Conservation (phyloP, 768 basidiomycete species). For the Rhodocollybia butyracea region DNA sequence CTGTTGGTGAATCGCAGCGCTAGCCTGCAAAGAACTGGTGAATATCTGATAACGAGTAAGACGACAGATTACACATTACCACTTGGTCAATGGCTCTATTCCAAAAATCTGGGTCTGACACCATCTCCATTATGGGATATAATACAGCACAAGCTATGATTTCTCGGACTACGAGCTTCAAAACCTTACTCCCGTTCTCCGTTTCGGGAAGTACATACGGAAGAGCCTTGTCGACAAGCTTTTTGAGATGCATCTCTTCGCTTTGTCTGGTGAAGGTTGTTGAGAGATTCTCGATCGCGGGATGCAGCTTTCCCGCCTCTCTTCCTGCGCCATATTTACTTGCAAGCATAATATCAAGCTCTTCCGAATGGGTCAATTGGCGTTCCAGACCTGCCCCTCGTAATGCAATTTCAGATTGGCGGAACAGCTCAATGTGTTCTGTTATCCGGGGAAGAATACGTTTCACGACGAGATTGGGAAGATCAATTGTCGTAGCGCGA, state of each 20-base stretch:
- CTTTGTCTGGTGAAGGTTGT: slow-evolving; percentile 87
- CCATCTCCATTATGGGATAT: slow-evolving; percentile 87
- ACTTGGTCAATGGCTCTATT: slow-evolving; percentile 90
- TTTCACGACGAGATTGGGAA: slow-evolving; percentile 74
- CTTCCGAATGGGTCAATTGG: slow-evolving; percentile 83
- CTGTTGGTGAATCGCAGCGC: slow-evolving; percentile 52
- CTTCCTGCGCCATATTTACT: slow-evolving; percentile 68
- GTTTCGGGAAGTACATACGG: slow-evolving; percentile 72
- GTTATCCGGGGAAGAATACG: slow-evolving; percentile 88
- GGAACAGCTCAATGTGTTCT: slow-evolving; percentile 84
- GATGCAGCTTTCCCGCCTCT: slow-evolving; percentile 67
- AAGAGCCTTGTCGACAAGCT: slow-evolving; percentile 67
- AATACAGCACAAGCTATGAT: slow-evolving; percentile 79
- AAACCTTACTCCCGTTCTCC: slow-evolving; percentile 66
- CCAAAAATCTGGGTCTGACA: slow-evolving; percentile 97
- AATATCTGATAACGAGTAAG: not conserved
- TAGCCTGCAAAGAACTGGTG: slow-evolving; percentile 31
- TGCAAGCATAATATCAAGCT: slow-evolving; percentile 83
- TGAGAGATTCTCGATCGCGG: slow-evolving; percentile 84
- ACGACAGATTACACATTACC: slow-evolving; percentile 49
- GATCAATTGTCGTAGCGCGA: slow-evolving; percentile 59
- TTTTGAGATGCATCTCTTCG: slow-evolving; percentile 81
- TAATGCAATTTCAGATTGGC: slow-evolving; percentile 82
- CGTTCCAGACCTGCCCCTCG: slow-evolving; percentile 82
- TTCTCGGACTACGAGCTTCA: slow-evolving; percentile 76